Evolutionary conservation across 768 basidiomycete genomes (phyloP).

Genomic region (Suillus spraguei): DNA sequence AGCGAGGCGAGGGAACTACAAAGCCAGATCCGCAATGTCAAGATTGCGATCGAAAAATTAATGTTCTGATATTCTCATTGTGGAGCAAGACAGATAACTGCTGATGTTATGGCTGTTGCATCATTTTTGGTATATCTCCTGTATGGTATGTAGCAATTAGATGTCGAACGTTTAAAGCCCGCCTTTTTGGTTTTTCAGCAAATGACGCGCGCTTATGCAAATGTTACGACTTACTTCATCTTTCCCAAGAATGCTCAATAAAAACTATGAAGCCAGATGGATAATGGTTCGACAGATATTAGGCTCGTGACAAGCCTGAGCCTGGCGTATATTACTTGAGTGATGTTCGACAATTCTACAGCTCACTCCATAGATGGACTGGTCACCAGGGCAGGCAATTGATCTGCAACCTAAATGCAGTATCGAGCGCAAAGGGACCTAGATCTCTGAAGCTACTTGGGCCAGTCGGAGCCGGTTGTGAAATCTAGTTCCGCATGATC

Average conservation of each 20-base stretch:
- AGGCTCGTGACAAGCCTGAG: neutral
- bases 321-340: too few relatives aligned
- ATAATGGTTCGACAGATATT: neutral
- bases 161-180: constrained; percentile 65
- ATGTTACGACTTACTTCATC: constrained; percentile 57
- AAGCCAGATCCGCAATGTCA: constrained; percentile 87
- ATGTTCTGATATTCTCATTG: constrained; percentile 38
- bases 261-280: neutral
- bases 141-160: constrained; percentile 18
- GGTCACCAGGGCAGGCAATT: neutral
- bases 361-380: too few relatives aligned
- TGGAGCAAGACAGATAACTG: constrained; percentile 1
- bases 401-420: neutral
- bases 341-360: too few relatives aligned
- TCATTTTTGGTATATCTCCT: neutral
- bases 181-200: constrained; percentile 69
- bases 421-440: neutral
- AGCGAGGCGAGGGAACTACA: constrained; percentile 92
- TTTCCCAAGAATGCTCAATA: constrained; percentile 82
- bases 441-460: neutral
- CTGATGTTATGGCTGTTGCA: constrained; percentile 8
- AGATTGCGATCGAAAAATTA: constrained; percentile 55
- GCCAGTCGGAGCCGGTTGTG: neutral
- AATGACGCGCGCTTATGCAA: constrained; percentile 15
- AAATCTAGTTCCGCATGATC: neutral